Conservation (phyloP, 345 rosid genomes). For the Triadica sebifera region DNA sequence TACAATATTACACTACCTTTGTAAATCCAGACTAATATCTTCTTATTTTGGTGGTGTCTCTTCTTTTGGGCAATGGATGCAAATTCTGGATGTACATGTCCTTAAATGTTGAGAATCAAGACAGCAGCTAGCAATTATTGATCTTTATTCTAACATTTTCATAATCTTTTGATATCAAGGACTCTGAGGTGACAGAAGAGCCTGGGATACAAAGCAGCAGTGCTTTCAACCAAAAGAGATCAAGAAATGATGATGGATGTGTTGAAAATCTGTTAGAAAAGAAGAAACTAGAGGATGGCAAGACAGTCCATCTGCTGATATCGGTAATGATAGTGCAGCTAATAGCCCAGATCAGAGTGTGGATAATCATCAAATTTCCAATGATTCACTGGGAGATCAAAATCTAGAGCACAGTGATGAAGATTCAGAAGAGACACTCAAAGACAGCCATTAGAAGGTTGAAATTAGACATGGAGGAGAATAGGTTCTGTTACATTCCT, state of each 20-base stretch:
- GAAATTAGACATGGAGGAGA: constrained; percentile 65
- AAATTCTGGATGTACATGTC: not conserved
- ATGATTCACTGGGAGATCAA: constrained; percentile 20
- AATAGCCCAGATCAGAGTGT: not conserved
- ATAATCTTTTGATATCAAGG: constrained; percentile 24
- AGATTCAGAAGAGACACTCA: constrained; percentile 14
- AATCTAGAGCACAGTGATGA: constrained; percentile 7
- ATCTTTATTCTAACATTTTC: not conserved
- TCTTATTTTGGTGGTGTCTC: not conserved
- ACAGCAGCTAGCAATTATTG: not conserved
- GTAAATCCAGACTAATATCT: not conserved
- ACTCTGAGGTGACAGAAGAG: constrained; percentile 12
- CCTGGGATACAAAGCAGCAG: not conserved
- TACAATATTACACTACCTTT: not conserved
- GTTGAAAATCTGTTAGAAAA: constrained; percentile 20
- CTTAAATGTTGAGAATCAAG: not conserved
- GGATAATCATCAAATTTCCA: constrained; percentile 20
- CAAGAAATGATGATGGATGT: constrained; percentile 25
- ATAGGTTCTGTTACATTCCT: constrained; percentile 63
- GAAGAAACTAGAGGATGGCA: constrained; percentile 18
- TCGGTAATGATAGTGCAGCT: constrained; percentile 6
- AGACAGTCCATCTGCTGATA: constrained; percentile 17
- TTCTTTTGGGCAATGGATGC: not conserved
- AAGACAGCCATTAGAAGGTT: constrained; percentile 44
- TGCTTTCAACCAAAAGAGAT: constrained; percentile 31